Percentiles rank a stretch among this genome's conserved stretches.
Conservation (phyloP, 2,329 filamentous ascomycete species). For the Colletotrichum chlorophyti region DNA sequence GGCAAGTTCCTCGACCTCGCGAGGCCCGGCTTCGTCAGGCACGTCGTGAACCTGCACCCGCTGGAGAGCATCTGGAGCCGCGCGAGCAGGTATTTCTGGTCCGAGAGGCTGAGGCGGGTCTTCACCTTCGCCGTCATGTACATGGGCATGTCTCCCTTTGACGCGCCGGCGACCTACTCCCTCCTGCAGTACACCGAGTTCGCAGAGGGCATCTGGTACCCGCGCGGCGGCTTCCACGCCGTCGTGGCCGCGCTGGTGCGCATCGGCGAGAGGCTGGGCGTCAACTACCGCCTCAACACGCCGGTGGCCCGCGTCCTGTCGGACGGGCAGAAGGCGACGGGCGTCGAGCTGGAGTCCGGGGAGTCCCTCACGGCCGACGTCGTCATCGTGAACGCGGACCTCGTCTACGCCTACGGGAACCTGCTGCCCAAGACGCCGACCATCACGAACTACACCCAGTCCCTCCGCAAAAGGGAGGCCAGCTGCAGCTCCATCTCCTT, state of each 20-base stretch:
- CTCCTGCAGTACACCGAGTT: slow-evolving; percentile 78
- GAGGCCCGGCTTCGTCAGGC: slow-evolving; percentile 62
- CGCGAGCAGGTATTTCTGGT: slow-evolving; percentile 72
- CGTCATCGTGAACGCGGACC: slow-evolving; percentile 75
- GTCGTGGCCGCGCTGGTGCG: slow-evolving; percentile 68
- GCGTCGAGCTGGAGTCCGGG: slow-evolving; percentile 65
- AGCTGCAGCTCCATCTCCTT: slow-evolving; percentile 80
- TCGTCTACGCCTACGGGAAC: slow-evolving; percentile 77
- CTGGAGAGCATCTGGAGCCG: slow-evolving; percentile 74
- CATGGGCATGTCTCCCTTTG: slow-evolving; percentile 81
- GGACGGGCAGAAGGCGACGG: slow-evolving; percentile 60
- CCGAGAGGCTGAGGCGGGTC: slow-evolving; percentile 71
- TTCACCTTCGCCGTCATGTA: slow-evolving; percentile 86
- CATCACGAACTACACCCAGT: slow-evolving; percentile 40
- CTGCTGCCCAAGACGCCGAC: slow-evolving; percentile 60
- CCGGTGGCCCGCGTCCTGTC: slow-evolving; percentile 64
- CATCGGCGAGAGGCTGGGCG: slow-evolving; percentile 68
- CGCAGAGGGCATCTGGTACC: slow-evolving; percentile 80
- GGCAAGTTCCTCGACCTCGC: slow-evolving; percentile 63
- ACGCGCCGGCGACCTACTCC: slow-evolving; percentile 77
- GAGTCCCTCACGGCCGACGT: slow-evolving; percentile 68
- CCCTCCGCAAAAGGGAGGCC: slow-evolving; percentile 55
- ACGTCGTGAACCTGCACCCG: slow-evolving; percentile 69
- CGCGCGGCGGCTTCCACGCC: slow-evolving; percentile 72
- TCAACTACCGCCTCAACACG: slow-evolving; percentile 66